Evolutionary conservation across 345 rosid genomes (phyloP).

Genomic region (Passiflora organensis): DNA sequence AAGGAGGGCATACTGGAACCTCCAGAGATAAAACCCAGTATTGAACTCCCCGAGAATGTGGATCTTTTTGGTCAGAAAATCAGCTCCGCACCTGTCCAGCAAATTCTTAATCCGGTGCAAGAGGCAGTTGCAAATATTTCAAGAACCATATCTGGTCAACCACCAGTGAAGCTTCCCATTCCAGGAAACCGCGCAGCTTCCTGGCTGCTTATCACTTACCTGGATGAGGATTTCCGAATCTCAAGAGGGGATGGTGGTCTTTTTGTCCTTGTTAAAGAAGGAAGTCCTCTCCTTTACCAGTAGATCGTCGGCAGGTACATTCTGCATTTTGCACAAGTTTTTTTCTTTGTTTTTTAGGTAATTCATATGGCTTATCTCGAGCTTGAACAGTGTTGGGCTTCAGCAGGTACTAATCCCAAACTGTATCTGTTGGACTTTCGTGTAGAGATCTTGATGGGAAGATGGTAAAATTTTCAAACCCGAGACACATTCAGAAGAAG

Average conservation of each 20-base stretch:
- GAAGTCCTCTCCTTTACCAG: constrained; percentile 73
- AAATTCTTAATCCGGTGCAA: constrained; percentile 69
- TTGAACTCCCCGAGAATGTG: constrained; percentile 65
- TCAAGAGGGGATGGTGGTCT: constrained; percentile 97
- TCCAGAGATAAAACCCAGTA: constrained; percentile 69
- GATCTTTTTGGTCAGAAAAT: constrained; percentile 71
- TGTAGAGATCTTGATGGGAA: too few relatives aligned
- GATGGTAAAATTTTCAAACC: too few relatives aligned
- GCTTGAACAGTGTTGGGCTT: too few relatives aligned
- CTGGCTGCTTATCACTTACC: constrained; percentile 87
- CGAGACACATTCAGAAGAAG: too few relatives aligned
- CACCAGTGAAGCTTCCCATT: constrained; percentile 75
- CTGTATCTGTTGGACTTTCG: too few relatives aligned
- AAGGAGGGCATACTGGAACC: constrained; percentile 79
- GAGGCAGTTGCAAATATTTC: constrained; percentile 63
- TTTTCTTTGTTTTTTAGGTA: too few relatives aligned
- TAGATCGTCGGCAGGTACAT: constrained; percentile 32
- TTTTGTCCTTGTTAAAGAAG: constrained; percentile 82
- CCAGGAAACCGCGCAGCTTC: constrained; percentile 63
- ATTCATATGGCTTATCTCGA: too few relatives aligned
- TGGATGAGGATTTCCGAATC: constrained; percentile 78
- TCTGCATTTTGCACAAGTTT: constrained; percentile 5
- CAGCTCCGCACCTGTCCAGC: constrained; percentile 60
- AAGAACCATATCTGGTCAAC: constrained; percentile 69
- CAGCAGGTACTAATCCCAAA: too few relatives aligned